A percentile compares a stretch with the other conserved stretches of the same genome.
Evolutionary conservation across 2,329 filamentous ascomycete genomes (phyloP).

Genomic region (Diatrype stigma): DNA sequence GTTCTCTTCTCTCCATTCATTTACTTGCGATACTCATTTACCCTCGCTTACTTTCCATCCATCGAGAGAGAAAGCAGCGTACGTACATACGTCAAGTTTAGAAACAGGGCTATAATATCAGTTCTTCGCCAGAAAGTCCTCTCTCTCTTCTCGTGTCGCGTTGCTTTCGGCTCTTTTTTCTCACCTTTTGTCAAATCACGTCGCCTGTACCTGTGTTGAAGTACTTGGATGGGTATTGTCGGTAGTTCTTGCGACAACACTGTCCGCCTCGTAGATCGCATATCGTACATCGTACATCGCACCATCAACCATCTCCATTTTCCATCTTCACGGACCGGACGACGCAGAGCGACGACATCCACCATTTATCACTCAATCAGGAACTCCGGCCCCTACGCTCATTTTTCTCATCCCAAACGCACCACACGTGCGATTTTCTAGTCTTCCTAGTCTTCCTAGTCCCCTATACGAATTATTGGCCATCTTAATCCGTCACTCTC

Average conservation of each 20-base stretch:
- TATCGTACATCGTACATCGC: too few species aligned
- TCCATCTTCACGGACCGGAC: not conserved
- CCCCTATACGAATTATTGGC: constrained; percentile 10
- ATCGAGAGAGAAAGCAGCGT: too few species aligned
- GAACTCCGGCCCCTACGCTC: not conserved
- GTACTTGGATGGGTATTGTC: not conserved
- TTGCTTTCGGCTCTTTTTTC: not conserved
- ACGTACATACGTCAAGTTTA: not conserved
- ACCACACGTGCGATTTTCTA: not conserved
- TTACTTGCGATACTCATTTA: too few species aligned
- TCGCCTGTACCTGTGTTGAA: not conserved
- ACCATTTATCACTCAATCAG: not conserved
- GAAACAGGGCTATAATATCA: not conserved
- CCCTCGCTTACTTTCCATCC: too few species aligned
- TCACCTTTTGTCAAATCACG: not conserved
- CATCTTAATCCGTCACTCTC: constrained; percentile 25
- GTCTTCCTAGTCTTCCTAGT: too few species aligned
- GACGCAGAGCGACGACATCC: not conserved
- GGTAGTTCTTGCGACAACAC: not conserved
- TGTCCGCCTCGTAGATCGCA: not conserved
- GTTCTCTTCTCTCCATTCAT: too few species aligned
- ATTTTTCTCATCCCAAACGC: not conserved
- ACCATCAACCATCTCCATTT: not conserved
- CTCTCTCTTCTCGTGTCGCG: not conserved
- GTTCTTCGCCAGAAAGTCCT: not conserved